Base-by-base conservation (phyloP, 2,329 filamentous ascomycete genomes). In the Magnaporthales sp. region DNA sequence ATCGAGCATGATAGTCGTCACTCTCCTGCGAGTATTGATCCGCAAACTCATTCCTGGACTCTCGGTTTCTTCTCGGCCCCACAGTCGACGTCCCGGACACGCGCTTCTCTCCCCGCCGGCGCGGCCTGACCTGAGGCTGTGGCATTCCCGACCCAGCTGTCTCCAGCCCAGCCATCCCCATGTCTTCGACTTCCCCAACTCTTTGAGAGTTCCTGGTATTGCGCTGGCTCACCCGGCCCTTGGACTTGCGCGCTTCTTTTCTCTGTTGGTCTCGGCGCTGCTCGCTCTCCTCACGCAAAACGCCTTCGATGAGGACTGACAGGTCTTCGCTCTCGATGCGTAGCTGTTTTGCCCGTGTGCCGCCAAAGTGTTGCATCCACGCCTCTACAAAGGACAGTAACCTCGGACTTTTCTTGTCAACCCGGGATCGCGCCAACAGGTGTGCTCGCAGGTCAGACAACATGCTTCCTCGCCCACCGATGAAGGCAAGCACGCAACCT, bases 401-500 rank as follows among this genome's bases (percentile, higher is more conserved):
- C 19, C 46, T 24, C 51, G 27, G 27, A 51, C 8, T 10, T 29
- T 26, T n/a, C 56, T 22, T 67, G 65, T 15, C 64, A 68, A 66
- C 72, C 11, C 56, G 56, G 8, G 26, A 69, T 38, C 83, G 77
- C 32, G 79, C 77, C 10, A 79, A 30, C 66, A 85, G 70, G 56
- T 76, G 74, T 3, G 81, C 79, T 30, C 80, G 73, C 32, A 87
- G 70, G 70, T 84, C 82, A 6, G 75, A 72, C 2, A 87, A 72
- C 1, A 79, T 69, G 19, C 76, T 71, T 4, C 71, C 73, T 32
- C 77, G 76, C 0, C 80, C 80, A 2, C 84, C 84, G 0, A 87
- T 71, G 3, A 77, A 75, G 1, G 81, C 77, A 13, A 87, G 72
- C 30, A 84, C 80, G 68, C 85, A 87, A 1, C 83, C 84, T 70